Base-by-base conservation (phyloP, 768 basidiomycete species). In the Coprinopsis sp. region DNA sequence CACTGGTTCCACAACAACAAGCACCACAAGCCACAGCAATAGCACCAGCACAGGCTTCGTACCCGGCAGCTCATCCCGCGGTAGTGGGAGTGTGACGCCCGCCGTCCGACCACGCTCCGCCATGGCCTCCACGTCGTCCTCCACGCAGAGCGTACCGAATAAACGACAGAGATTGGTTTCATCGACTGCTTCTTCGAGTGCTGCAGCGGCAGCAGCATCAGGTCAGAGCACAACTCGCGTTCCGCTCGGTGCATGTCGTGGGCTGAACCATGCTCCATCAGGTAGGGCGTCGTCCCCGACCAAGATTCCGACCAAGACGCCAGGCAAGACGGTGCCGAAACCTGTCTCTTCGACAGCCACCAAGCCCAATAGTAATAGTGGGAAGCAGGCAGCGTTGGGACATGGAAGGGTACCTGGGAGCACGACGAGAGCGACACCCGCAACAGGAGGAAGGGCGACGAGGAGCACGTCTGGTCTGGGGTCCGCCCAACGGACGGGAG, bases 131-230 rank as follows among this genome's bases (percentile, higher is more conserved):
- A 23, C 48, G 12, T 33, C 38, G 19, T 18, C 7, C 14, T 64
- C 64, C 38, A 63, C 68, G 25, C 72, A 73, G 16, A 79, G 80
- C 1, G 71, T 70, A 18, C 77, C 84, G 18, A 80, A 72, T 51
- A 88, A 88, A 59, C 74, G 84, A 45, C 80, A 75, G 60, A 78
- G 72, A 46, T 63, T 83, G 22, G 71, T 67, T 11, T 79, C 81
- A 22, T 51, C 62, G 23, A 54, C 49, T 12, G 45, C 47, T 33
- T 54, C 49, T 33, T 41, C 41, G 28, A 46, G 55, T 47, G 33
- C 54, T 51, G 30, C 60, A 37, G 47, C 56, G 12, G 33, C 51
- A 6, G 34, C 41, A 14, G 47, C 60, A 24, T 50, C 59, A 23
- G 46, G 50, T 46, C 25, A 40, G 3, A 37, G 33, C 10, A 34